These are phyloP conservation scores for Euphrasia arctica DNA, from an alignment of 305 asterid genomes.

Conservation along the genomic window DNA sequence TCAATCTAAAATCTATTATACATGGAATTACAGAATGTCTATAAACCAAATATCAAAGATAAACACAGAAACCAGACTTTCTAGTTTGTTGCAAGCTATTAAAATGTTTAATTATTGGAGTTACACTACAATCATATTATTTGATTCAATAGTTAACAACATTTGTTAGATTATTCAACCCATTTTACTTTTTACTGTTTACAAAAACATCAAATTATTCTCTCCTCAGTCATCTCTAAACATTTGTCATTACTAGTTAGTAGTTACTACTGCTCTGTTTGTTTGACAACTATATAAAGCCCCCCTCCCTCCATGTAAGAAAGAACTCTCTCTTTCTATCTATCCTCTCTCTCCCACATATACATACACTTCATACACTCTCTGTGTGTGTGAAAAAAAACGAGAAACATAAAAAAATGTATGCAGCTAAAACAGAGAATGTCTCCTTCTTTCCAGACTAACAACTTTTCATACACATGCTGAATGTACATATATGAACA, in stretches of 20 bases:
- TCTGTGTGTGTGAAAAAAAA: neutral
- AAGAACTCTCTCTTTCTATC: constrained; percentile 22
- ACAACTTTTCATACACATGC: constrained; percentile 15
- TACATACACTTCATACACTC: neutral
- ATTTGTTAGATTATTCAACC: too few species aligned
- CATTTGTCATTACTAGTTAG: constrained; percentile 23
- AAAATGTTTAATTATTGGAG: too few species aligned
- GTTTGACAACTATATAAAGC: constrained; percentile 43
- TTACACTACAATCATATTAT: too few species aligned
- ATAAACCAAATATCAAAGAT: too few species aligned
- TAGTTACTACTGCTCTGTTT: constrained; percentile 22
- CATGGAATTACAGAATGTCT: too few species aligned
- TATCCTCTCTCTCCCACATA: neutral
- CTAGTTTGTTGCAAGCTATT: too few species aligned
- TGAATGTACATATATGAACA: too few species aligned
- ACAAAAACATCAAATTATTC: constrained; percentile 45
- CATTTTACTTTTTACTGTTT: too few species aligned
- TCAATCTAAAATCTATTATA: too few species aligned
- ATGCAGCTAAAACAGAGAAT: constrained; percentile 59
- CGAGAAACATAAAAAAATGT: constrained; percentile 45
- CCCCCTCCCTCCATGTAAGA: constrained; percentile 34
- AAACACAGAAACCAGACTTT: too few species aligned
- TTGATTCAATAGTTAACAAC: too few species aligned
- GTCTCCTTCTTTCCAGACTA: constrained; percentile 56
- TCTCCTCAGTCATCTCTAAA: constrained; percentile 20